Percentiles rank a stretch among this genome's conserved stretches.
phyloP scores from a whole-genome alignment of 495 filamentous ascomycete species.

The Jackrogersella multiformis region DNA sequence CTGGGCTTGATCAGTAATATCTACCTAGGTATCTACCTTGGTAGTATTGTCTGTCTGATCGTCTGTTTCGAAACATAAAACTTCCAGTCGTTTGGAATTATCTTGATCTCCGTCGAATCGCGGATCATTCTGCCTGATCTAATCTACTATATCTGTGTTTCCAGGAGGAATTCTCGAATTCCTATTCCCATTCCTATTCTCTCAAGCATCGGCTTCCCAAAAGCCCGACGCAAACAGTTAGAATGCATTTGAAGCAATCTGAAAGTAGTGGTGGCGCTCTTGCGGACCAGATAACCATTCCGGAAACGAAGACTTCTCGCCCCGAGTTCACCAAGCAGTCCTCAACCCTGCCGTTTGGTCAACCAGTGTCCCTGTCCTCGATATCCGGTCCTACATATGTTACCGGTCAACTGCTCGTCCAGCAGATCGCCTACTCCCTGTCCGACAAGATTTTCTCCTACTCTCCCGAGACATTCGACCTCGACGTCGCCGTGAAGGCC shows the following conservation, averaged over 20 bases:
- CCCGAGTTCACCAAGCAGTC: constrained; percentile 55
- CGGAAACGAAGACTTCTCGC: constrained; percentile 41
- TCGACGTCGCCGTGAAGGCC: constrained; percentile 79
- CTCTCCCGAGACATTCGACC: constrained; percentile 89
- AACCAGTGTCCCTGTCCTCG: constrained; percentile 65
- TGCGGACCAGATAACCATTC: constrained; percentile 40
- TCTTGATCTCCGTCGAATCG: constrained; percentile 10
- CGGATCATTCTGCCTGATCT: constrained; percentile 20
- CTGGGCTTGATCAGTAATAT: not conserved
- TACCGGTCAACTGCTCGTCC: constrained; percentile 89
- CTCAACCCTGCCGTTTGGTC: constrained; percentile 70
- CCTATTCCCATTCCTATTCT: constrained; percentile 37
- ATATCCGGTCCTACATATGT: constrained; percentile 90
- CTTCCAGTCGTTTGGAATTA: constrained; percentile 15
- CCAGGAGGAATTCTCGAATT: constrained; percentile 37
- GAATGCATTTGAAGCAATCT: constrained; percentile 40
- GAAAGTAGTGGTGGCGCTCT: constrained; percentile 37
- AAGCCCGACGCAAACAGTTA: constrained; percentile 21
- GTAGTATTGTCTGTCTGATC: constrained; percentile 27
- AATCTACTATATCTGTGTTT: constrained; percentile 31
- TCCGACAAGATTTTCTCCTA: constrained; percentile 97
- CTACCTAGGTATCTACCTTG: too few species aligned
- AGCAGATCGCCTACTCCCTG: constrained; percentile 92
- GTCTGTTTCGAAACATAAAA: constrained; percentile 5
- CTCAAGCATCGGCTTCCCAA: constrained; percentile 28